Base-by-base conservation (phyloP, 306 rosid species). In the Dicorynia guianensis region DNA sequence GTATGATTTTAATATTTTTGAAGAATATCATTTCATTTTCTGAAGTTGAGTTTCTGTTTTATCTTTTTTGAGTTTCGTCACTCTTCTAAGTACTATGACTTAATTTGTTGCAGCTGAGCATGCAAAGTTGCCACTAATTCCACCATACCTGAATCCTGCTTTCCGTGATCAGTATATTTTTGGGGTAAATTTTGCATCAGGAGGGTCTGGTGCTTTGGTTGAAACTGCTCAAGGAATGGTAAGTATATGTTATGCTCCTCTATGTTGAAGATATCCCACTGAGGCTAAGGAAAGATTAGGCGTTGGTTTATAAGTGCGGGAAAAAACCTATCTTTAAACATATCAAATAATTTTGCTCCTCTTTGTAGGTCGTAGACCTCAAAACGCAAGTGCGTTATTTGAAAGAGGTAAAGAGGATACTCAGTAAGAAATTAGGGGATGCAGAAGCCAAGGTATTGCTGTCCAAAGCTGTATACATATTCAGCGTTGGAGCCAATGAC, bases 111-210 rank as follows among this genome's bases (percentile, higher is more conserved):
- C 20, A 72, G 77, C 69, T 34, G 34, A 49, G 15, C 35, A 34
- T 35, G 69, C 40, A 73, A 25, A n/a, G 1, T 60, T 73, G 18
- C 69, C 69, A 10, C 11, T 76, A 3, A 17, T 85, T 74, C 81
- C 76, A 10, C 84, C 90, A 2, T 88, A 74, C 54, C 67, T 88
- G 7, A 30, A 85, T 25, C 85, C 86, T 0, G 71, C 34, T 13
- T 17, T 12, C 30, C 30, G 30, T 5, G 53, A 54, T 25, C 64
- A 34, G 0, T 83, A 63, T n/a, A 59, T 12, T 0, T 2, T 76
- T 10, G 87, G 90, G 11, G 76, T 63, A 4, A 88, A 83, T 72
- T 81, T 88, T 47, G 88, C 87, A 14, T 81, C 80, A 1, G 85
- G 15, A 36, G 93, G 88, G 46, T 67, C 84, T 10, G 82, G 84